Conservation (phyloP, 805 yeast species). For the Kodamaea leandrae region DNA sequence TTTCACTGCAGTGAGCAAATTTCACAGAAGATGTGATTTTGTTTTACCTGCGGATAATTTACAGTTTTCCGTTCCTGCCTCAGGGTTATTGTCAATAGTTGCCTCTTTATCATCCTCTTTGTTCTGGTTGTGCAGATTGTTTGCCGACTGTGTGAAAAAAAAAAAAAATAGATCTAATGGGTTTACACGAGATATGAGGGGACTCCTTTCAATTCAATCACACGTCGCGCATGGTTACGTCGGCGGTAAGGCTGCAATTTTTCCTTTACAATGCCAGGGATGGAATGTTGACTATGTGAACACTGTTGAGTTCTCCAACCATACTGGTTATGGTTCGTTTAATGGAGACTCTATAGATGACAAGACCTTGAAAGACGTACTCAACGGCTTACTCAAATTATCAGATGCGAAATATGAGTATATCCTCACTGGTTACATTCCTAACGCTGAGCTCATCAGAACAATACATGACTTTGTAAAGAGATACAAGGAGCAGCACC, state of each 20-base stretch:
- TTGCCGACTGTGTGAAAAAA: background rate
- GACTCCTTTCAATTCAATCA: conserved; percentile 56
- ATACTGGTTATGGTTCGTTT: conserved; percentile 65
- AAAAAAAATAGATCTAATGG: background rate
- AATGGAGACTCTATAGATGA: conserved; percentile 42
- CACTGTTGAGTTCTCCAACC: conserved; percentile 66
- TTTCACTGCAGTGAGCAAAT: no score
- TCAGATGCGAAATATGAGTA: conserved; percentile 29
- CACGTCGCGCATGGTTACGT: conserved; percentile 76
- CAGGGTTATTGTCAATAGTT: background rate
- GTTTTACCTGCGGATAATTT: no score
- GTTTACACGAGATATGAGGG: conserved; percentile 15
- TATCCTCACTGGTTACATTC: conserved; percentile 66
- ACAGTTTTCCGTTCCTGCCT: background rate
- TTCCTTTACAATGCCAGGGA: conserved; percentile 61
- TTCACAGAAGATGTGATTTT: no score
- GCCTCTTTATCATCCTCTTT: conserved; percentile 1
- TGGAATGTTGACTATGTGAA: conserved; percentile 70
- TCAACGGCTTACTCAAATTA: conserved; percentile 10
- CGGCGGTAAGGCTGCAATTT: conserved; percentile 64
- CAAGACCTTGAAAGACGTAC: conserved; percentile 8
- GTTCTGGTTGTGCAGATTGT: background rate
- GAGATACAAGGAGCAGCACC: conserved; percentile 32
- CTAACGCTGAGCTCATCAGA: conserved; percentile 50
- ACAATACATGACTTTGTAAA: conserved; percentile 30